Base-by-base conservation (phyloP, 1,284 basidiomycete genomes). In the Coniferiporia sulphurascens region DNA sequence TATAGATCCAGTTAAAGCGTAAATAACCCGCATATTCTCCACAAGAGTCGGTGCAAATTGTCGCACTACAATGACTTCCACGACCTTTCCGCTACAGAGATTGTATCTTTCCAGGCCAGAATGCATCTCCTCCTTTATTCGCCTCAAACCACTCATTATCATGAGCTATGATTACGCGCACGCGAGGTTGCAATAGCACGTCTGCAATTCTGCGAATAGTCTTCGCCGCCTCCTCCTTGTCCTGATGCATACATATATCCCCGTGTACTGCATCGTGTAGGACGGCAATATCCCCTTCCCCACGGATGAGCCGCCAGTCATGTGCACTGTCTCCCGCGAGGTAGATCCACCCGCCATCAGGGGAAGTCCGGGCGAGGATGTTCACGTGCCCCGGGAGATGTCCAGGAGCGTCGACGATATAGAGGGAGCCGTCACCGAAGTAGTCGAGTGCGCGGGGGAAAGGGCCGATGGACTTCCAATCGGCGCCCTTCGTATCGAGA, bases 321-420 rank as follows among this genome's bases (percentile, higher is more conserved):
- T 85, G 84, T 7, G 77, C 81, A 53, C 77, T 78, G 66, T 85
- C 83, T 0, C 77, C 81, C 1, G 73, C 82, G 27, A 85, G 73
- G 62, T 77, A 81, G n/a, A 84, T 70, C 84, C 83, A 85, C 3
- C 71, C 76, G 5, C 82, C 82, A 50, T 81, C 76, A 9, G 73
- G 46, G 4, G 80, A 82, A 27, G 83, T 85, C 48, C 84, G 79
- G 79, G 73, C 79, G 17, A 85, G 75, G 21, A 79, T 65, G 59
- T 79, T 81, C 58, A 85, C 61, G 65, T 85, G 83, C 0, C 83
- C 82, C 0, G 72, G 67, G 32, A 81, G 70, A 67, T 84, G 82
- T 0, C 83, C 83, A 13, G 80, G 77, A 5, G 82, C 74, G 63
- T 85, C 78, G 57, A 85, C 71, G 58, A 86, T 70, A 65, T 83